Evolutionary conservation across 1,284 basidiomycete genomes (phyloP).

Genomic region (Apiotrichum sp.): DNA sequence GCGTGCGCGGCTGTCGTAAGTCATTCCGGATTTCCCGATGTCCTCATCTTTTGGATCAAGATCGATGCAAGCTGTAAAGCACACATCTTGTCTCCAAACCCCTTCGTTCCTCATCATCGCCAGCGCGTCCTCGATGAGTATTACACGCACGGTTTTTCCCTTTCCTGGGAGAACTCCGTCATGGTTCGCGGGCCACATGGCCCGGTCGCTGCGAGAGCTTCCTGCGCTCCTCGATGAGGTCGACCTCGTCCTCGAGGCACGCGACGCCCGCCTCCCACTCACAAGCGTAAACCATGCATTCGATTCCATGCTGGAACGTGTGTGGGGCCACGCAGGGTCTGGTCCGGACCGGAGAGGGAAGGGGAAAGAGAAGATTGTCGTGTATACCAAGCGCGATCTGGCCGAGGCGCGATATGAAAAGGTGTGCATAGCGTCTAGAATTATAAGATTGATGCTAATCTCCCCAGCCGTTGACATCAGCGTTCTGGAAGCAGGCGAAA

Average conservation of each 20-base stretch:
- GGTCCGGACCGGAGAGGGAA: conserved; percentile 20
- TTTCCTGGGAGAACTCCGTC: conserved; percentile 60
- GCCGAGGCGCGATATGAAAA: conserved; percentile 77
- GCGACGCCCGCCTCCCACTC: conserved; percentile 86
- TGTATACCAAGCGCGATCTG: conserved; percentile 89
- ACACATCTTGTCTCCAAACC: too few relatives aligned
- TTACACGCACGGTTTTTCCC: conserved; percentile 34
- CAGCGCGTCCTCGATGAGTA: neutral
- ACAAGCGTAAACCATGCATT: conserved; percentile 88
- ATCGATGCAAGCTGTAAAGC: too few relatives aligned
- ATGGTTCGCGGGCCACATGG: conserved; percentile 98
- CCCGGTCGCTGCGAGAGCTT: conserved; percentile 70
- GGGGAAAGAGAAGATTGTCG: conserved; percentile 69
- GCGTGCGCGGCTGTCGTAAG: too few relatives aligned
- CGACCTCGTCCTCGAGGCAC: conserved; percentile 87
- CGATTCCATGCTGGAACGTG: conserved; percentile 54
- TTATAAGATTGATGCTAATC: neutral
- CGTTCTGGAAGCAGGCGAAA: conserved; percentile 47
- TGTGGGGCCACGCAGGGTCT: conserved; percentile 39
- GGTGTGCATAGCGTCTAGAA: conserved; percentile 50
- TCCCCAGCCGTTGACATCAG: conserved; percentile 46
- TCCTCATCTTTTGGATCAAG: too few relatives aligned
- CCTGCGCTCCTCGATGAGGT: conserved; percentile 71
- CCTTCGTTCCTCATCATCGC: too few relatives aligned
- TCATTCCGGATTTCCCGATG: too few relatives aligned